Percentiles rank a stretch among this genome's conserved stretches.
Evolutionary conservation across 768 basidiomycete genomes (phyloP).

Genomic region (Tylopilus subfusipes): DNA sequence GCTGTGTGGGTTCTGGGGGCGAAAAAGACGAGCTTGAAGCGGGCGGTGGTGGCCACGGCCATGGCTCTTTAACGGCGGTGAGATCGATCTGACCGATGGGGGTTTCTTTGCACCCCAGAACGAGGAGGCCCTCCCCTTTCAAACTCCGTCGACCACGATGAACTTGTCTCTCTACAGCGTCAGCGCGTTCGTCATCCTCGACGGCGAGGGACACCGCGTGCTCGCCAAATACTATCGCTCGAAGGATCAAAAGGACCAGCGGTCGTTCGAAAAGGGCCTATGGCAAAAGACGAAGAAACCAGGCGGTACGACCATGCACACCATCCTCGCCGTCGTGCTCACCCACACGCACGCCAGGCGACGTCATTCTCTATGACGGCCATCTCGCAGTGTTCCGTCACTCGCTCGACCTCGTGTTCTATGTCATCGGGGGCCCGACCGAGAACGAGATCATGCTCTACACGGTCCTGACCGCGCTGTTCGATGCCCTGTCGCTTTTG

Average conservation of each 20-base stretch:
- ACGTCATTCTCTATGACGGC: slow-evolving; percentile 88
- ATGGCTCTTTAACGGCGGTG: neutral
- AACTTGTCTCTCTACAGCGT: slow-evolving; percentile 89
- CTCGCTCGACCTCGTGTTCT: slow-evolving; percentile 92
- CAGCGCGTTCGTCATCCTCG: slow-evolving; percentile 85
- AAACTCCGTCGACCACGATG: slow-evolving; percentile 32
- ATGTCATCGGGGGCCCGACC: slow-evolving; percentile 79
- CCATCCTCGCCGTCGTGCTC: neutral
- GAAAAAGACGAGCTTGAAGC: slow-evolving; percentile 40
- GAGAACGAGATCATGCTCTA: slow-evolving; percentile 98
- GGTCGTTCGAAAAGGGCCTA: slow-evolving; percentile 91
- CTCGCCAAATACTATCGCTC: slow-evolving; percentile 93
- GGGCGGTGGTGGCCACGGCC: neutral
- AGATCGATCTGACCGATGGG: slow-evolving; percentile 17
- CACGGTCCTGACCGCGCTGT: slow-evolving; percentile 75
- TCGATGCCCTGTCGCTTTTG: slow-evolving; percentile 81
- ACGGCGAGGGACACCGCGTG: slow-evolving; percentile 92
- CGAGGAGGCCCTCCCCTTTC: slow-evolving; percentile 9
- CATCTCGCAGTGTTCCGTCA: slow-evolving; percentile 93
- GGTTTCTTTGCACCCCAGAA: slow-evolving; percentile 17
- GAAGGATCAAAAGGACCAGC: slow-evolving; percentile 86
- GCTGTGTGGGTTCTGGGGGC: slow-evolving; percentile 41
- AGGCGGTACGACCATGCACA: slow-evolving; percentile 57
- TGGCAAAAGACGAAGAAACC: slow-evolving; percentile 95
- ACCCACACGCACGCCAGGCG: slow-evolving; percentile 48